phyloP scores from a whole-genome alignment of 2,329 filamentous ascomycete genomes.

The Botrytis byssoidea region DNA sequence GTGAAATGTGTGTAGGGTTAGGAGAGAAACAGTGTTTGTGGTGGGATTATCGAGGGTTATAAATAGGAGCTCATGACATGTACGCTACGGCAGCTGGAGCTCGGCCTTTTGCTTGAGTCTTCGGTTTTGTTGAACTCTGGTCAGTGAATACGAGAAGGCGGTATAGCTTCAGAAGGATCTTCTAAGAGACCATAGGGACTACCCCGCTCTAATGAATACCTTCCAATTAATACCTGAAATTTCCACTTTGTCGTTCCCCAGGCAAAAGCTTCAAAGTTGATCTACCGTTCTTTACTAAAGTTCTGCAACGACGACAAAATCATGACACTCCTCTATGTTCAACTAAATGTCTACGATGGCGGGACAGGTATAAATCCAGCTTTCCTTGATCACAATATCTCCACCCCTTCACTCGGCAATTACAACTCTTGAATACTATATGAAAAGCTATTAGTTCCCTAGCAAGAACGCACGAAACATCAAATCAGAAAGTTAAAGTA shows the following conservation, averaged over 20 bases:
- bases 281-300: background rate
- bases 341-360: background rate
- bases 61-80: background rate
- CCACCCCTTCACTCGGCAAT: background rate
- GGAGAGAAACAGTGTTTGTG: background rate
- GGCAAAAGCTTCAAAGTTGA: background rate
- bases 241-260: background rate
- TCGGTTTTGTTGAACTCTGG: background rate
- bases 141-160: background rate
- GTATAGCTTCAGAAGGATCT: background rate
- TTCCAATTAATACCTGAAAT: background rate
- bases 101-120: background rate
- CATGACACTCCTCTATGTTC: fast-evolving
- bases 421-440: background rate
- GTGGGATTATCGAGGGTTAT: background rate
- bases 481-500: background rate
- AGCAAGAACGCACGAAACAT: background rate
- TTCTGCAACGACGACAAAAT: background rate
- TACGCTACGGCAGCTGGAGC: background rate
- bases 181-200: background rate
- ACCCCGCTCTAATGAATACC: background rate
- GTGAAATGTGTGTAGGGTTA: background rate
- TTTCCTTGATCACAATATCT: background rate
- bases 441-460: background rate
- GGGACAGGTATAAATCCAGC: background rate